A percentile compares a stretch with the other conserved stretches of the same genome.
phyloP scores from a whole-genome alignment of 1,139 yeast species.

The Hansenula sp. region DNA sequence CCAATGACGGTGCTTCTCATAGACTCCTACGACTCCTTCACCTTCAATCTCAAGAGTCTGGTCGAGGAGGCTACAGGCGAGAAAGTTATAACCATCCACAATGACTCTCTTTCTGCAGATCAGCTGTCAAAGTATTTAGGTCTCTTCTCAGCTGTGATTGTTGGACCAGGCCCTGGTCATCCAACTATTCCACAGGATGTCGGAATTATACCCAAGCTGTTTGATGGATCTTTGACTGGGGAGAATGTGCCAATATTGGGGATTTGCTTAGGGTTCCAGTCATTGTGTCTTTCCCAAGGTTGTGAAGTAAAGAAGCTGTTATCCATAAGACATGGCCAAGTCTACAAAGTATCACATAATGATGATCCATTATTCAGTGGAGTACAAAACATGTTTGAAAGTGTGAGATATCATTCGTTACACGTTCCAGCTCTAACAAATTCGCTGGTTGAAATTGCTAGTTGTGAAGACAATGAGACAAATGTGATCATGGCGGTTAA shows the following conservation, averaged over 20 bases:
- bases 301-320: conserved; percentile 48
- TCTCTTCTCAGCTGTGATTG: conserved; percentile 69
- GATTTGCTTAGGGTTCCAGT: conserved; percentile 90
- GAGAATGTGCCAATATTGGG: conserved; percentile 69
- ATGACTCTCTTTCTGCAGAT: conserved; percentile 55
- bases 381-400: conserved; percentile 42
- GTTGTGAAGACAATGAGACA: conserved; percentile 33
- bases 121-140: conserved; percentile 32
- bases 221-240: conserved; percentile 9
- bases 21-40: conserved; percentile 94
- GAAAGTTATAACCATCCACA: conserved; percentile 65
- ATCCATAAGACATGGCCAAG: conserved; percentile 81
- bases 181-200: conserved; percentile 63
- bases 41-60: conserved; percentile 71
- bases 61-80: conserved; percentile 51
- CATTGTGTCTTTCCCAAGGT: conserved; percentile 67
- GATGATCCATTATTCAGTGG: conserved; percentile 34
- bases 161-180: conserved; percentile 98
- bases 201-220: conserved; percentile 55
- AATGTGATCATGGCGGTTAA: conserved; percentile 73
- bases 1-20: conserved; percentile 53
- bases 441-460: conserved; percentile 51
- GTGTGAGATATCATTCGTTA: conserved; percentile 89
- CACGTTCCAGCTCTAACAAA: conserved; percentile 39
- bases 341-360: conserved; percentile 44